These are phyloP conservation scores for Pontederia paniculata DNA, from an alignment of 176 grass and related monocot genomes.

Conservation along the genomic window DNA sequence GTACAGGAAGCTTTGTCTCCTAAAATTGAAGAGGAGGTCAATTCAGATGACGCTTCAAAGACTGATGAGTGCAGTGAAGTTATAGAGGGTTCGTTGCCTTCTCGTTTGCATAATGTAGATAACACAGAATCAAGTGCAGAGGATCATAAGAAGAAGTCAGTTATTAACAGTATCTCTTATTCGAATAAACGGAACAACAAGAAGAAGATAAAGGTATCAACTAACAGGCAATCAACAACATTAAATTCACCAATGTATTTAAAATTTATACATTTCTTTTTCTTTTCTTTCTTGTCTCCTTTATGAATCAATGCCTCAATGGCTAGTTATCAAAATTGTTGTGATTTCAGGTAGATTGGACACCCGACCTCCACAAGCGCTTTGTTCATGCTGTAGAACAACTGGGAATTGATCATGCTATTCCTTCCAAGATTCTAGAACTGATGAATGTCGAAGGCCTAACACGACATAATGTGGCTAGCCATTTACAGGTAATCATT, in stretches of 20 bases:
- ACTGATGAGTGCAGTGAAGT: slow-evolving; percentile 26
- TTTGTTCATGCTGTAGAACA: slow-evolving; percentile 51
- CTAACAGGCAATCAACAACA: too few species aligned
- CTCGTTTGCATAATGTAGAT: not conserved
- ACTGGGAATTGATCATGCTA: slow-evolving; percentile 36
- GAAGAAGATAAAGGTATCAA: slow-evolving; percentile 32
- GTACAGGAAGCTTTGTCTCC: slow-evolving; percentile 1
- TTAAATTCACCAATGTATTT: too few species aligned
- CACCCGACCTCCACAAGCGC: slow-evolving; percentile 33
- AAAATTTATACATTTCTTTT: not conserved
- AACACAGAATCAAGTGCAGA: not conserved
- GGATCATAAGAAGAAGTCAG: slow-evolving; percentile 21
- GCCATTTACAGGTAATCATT: not conserved
- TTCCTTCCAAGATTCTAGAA: slow-evolving; percentile 48
- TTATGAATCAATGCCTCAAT: not conserved
- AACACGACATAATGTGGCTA: slow-evolving; percentile 3
- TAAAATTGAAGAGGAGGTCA: slow-evolving; percentile 25
- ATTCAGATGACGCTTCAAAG: slow-evolving; percentile 22
- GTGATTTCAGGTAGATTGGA: slow-evolving; percentile 36
- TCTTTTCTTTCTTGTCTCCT: not conserved
- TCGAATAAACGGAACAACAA: slow-evolving; percentile 17
- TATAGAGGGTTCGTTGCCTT: slow-evolving; percentile 16
- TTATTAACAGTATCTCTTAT: not conserved
- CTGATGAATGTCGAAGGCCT: not conserved
- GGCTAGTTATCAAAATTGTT: slow-evolving; percentile 1